Base-by-base conservation (phyloP, 2,329 filamentous ascomycete genomes). In the Nemania bipapillata region DNA sequence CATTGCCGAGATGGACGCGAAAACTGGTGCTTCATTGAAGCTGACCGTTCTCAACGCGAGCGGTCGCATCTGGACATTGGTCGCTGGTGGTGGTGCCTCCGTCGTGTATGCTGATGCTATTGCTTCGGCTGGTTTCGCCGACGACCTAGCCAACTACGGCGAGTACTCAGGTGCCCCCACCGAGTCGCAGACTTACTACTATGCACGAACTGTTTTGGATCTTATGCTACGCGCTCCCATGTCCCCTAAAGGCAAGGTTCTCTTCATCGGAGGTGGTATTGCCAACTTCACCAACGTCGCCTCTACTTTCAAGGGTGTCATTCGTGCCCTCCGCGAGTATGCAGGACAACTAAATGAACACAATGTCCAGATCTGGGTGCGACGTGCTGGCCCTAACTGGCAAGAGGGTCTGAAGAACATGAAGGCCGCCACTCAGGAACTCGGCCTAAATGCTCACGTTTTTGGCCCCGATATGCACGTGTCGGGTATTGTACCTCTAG, bases 231-330 rank as follows among this genome's bases (percentile, higher is more conserved):
- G 96, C 75, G 91, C 95, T 64, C 95, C 96, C 67, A 83, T 89
- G 80, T 87, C 89, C 82, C 88, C 92, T 70, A 91, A 97, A 79
- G 96, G 96, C 86, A 99, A 98, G 89, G 93, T 99, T 62, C 91
- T 99, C 74, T 99, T 99, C 89, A 98, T 99, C 75, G 96, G 96
- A 83, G 96, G 96, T 86, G 96, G 96, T 89, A 99, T 99, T 88
- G 96, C 96, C 88, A 99, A 99, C 91, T 99, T 99, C 87, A 99
- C 96, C 87, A 99, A 98, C 85, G 96, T 99, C 63, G 96, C 96
- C 70, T 96, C 92, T 77, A 99, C 96, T 73, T 99, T 99, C 92
- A 99, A 99, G 90, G 96, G 96, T 86, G 95, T 99, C 82, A 99
- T 99, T 81, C 92, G 93, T 76, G 96, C 96, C 69, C 89, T 99